Percentiles rank a stretch among this genome's conserved stretches.
Conservation (phyloP, 108 stramenopile species). For the Mayamaea pseudoterrestris region DNA sequence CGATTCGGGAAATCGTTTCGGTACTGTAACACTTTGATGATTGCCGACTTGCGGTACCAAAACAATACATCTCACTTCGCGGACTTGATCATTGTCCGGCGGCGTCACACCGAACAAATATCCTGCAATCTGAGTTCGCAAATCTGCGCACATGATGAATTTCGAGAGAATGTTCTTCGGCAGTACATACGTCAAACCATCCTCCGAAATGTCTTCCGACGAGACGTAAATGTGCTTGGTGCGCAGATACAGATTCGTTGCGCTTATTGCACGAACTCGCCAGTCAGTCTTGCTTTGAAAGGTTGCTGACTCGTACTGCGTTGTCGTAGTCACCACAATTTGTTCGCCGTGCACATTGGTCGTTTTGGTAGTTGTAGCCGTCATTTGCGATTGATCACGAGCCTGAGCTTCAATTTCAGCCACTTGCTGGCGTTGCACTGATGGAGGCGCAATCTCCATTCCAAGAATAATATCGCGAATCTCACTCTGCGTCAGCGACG, state of each 20-base stretch:
- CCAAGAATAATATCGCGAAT: constrained; percentile 99
- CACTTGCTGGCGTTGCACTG: constrained; percentile 97
- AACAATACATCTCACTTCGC: constrained; percentile 95
- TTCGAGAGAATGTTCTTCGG: constrained; percentile 96
- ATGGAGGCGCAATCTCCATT: constrained; percentile 98
- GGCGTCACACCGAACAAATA: constrained; percentile 98
- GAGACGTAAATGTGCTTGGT: constrained; percentile 98
- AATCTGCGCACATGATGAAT: constrained; percentile 92
- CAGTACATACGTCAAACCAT: constrained; percentile 95
- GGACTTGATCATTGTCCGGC: constrained; percentile 89
- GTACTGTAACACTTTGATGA: constrained; percentile 92
- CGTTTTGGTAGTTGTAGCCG: constrained; percentile 95
- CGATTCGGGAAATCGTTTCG: constrained; percentile 85
- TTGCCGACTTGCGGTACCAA: constrained; percentile 98
- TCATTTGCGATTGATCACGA: constrained; percentile 91
- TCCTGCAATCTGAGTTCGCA: constrained; percentile 95
- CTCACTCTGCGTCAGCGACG: constrained; percentile 96
- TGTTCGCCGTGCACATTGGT: constrained; percentile 98
- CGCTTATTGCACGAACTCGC: constrained; percentile 96
- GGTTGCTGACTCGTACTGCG: constrained; percentile 94
- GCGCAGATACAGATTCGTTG: constrained; percentile 96
- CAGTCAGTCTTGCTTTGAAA: constrained; percentile 98
- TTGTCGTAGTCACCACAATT: constrained; percentile 96
- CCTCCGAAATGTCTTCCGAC: constrained; percentile 91
- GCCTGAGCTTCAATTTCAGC: constrained; percentile 99